Evolutionary conservation across 371 early-diverging fungal species (phyloP).

Genomic region (Sporodiniella umbellata): DNA sequence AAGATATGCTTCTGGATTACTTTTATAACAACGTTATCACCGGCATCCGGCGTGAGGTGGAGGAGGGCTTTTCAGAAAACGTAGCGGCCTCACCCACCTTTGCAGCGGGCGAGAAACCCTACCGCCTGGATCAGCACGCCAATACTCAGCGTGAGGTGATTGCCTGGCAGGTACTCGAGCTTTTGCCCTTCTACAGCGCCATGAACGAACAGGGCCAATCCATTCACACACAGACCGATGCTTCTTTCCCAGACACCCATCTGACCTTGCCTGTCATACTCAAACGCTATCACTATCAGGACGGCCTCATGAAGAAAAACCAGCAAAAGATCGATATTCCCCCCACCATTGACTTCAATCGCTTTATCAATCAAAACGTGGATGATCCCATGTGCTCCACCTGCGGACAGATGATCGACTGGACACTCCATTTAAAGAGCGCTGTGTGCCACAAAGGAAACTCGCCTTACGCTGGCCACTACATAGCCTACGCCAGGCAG

Average conservation of each 20-base stretch:
- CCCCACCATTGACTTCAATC: slow-evolving; percentile 44
- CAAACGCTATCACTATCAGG: slow-evolving; percentile 44
- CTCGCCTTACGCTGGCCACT: slow-evolving; percentile 50
- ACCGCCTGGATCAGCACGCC: no score
- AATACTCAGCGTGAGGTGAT: slow-evolving; percentile 21
- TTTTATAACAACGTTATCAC: slow-evolving; percentile 34
- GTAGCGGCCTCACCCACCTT: slow-evolving; percentile 8
- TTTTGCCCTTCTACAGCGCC: slow-evolving; percentile 55
- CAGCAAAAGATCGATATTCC: slow-evolving; percentile 44
- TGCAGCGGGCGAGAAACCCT: no score
- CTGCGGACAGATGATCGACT: slow-evolving; percentile 30
- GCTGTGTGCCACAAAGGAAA: slow-evolving; percentile 56
- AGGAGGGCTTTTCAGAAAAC: slow-evolving; percentile 7
- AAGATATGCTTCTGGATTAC: slow-evolving; percentile 27
- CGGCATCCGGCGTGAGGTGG: slow-evolving; percentile 20
- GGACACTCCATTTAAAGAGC: slow-evolving; percentile 51
- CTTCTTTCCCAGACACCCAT: slow-evolving; percentile 45
- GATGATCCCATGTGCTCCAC: slow-evolving; percentile 25
- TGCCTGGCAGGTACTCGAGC: slow-evolving; percentile 58
- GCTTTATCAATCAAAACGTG: slow-evolving; percentile 41
- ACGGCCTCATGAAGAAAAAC: slow-evolving; percentile 31
- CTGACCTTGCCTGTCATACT: slow-evolving; percentile 54
- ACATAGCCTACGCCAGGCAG: slow-evolving; percentile 43
- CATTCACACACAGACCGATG: slow-evolving; percentile 35
- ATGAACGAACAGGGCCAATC: slow-evolving; percentile 49